Evolutionary conservation across 495 filamentous ascomycete genomes (phyloP).

Genomic region (Penicillium macrosclerotiorum): DNA sequence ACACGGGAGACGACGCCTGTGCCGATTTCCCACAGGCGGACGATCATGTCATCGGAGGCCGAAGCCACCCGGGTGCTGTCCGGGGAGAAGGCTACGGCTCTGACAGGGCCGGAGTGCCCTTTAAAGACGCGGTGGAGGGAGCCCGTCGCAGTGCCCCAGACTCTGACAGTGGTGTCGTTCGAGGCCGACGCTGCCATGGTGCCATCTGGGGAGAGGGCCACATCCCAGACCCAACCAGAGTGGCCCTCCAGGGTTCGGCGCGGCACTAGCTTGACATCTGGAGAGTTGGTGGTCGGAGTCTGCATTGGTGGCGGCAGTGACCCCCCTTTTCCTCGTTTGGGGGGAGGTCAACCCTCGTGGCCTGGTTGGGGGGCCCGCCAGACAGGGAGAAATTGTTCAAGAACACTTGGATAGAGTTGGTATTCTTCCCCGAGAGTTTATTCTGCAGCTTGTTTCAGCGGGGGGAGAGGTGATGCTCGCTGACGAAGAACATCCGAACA

Average conservation of each 20-base stretch:
- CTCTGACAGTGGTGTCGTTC: conserved; percentile 21
- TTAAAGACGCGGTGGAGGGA: conserved; percentile 15
- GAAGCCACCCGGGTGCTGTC: conserved; percentile 2
- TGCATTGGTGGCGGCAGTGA: conserved; percentile 10
- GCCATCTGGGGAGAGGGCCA: conserved; percentile 30
- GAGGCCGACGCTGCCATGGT: conserved; percentile 29
- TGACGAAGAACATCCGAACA: not conserved
- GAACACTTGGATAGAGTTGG: conserved; percentile 1
- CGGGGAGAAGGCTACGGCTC: not conserved
- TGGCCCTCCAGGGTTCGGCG: conserved; percentile 22
- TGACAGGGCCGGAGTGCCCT: conserved; percentile 14
- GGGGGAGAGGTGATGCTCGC: not conserved
- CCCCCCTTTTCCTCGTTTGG: not conserved
- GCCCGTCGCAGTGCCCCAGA: conserved; percentile 31
- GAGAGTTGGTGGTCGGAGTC: conserved; percentile 3
- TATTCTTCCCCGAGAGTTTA: not conserved
- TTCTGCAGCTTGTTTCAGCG: not conserved
- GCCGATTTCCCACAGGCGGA: conserved; percentile 5
- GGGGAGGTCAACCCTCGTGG: not conserved
- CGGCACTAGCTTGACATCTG: conserved; percentile 7
- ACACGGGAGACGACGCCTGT: conserved; percentile 17
- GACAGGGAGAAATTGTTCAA: not conserved
- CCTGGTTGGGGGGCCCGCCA: not conserved
- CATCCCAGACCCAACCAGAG: conserved; percentile 13
- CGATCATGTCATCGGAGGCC: conserved; percentile 7